Evolutionary conservation across 345 rosid genomes (phyloP), one percentile per base, ranked within the genome.

Genomic region (Cardamine chenopodiifolia): DNA sequence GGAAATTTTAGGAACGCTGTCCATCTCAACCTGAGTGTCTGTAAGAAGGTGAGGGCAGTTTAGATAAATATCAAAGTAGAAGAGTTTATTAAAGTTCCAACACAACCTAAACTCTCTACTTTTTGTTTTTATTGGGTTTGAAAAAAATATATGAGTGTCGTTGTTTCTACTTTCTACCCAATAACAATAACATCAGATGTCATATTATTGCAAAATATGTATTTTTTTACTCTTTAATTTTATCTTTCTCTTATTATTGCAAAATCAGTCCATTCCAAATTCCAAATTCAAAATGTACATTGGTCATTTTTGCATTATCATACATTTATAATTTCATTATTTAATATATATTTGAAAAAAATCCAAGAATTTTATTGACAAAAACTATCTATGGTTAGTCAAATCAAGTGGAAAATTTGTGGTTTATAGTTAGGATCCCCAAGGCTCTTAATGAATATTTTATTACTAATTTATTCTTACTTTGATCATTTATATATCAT

Each of bases 371-470:
- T 54, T 9, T 29, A 29, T 57, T 57, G 25, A 57, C 14, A 50
- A 8, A 63, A 29, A 44, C 32, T 29, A 53, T 15, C 34, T 53
- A 62, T 53, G 70, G 6, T 40, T 29, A 42, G 63, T 53, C 47
- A 40, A 54, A 40, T 62, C 62, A 63, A 42, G 13, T 26, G 10
- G 26, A 72, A 12, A 73, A 42, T 63, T 31, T 28, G 37, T 73
- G 55, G 26, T 23, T 53, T 55, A 31, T 42, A 65, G 17, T 25
- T 32, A 65, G 39, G 78, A 65, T 65, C 56, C 77, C 45, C 28
- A 31, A 28, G 45, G 66, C 65, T 56, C 15, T 32, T 37, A 44
- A 7, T 65, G 25, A 55, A 31, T 65, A 57, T n/a, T 66, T 66
- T 17, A 47, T 2, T 34, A 66, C 42, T 25, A 39, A 37, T 57